Conservation (phyloP, 2,329 filamentous ascomycete species). For the Monosporascus cannonballus region DNA sequence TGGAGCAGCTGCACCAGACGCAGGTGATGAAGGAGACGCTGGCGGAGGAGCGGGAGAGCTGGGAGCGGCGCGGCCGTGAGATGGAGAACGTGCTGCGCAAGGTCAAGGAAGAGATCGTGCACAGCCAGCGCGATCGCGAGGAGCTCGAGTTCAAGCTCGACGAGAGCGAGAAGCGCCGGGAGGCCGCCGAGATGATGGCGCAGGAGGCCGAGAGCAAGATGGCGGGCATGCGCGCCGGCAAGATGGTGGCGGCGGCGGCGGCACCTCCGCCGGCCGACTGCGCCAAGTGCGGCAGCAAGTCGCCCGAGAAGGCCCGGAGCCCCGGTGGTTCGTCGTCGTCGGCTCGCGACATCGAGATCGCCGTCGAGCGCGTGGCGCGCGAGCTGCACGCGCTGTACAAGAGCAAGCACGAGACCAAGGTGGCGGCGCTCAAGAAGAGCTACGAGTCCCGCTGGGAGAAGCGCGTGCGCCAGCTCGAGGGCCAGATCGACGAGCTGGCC, state of each 20-base stretch:
- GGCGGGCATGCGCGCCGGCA: conserved; percentile 64
- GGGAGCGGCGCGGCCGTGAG: conserved; percentile 79
- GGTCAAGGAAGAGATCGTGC: conserved; percentile 75
- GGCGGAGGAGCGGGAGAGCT: conserved; percentile 68
- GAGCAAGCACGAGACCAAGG: conserved; percentile 94
- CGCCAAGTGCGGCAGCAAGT: conserved; percentile 13
- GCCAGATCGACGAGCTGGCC: conserved; percentile 59
- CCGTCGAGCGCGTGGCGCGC: conserved; percentile 85
- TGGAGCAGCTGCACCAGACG: conserved; percentile 79
- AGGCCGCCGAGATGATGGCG: conserved; percentile 69
- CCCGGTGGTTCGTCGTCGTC: conserved; percentile 9
- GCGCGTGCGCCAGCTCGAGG: conserved; percentile 73
- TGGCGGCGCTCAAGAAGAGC: conserved; percentile 77
- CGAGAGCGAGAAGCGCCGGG: conserved; percentile 67
- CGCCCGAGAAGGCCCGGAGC: conserved; percentile 34
- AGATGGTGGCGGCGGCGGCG: conserved; percentile 38
- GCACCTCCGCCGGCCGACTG: conserved; percentile 19
- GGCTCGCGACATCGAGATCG: conserved; percentile 68
- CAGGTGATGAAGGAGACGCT: conserved; percentile 63
- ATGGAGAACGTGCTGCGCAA: conserved; percentile 77
- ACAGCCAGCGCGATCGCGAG: conserved; percentile 74
- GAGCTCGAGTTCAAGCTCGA: conserved; percentile 70
- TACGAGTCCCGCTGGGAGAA: conserved; percentile 89
- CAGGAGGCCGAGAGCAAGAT: conserved; percentile 72
- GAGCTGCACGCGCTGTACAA: conserved; percentile 94